Percentiles rank a stretch among this genome's conserved stretches.
Evolutionary conservation across 148 eudicot species (phyloP).

Genomic region (Vaccinium corymbosum): DNA sequence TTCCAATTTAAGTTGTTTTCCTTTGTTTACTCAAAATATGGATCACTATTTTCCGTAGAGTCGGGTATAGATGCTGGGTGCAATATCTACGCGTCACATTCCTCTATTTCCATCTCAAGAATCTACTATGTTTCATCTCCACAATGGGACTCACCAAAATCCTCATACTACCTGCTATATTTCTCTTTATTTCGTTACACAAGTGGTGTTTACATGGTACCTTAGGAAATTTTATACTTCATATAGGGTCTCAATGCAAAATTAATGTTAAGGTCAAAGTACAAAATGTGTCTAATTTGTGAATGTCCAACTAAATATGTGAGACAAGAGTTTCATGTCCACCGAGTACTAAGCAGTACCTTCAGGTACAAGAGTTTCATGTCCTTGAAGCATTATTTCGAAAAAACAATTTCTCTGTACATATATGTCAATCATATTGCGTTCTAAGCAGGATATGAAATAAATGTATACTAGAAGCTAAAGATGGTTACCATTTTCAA

Average conservation of each 20-base stretch:
- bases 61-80: background rate
- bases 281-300: background rate
- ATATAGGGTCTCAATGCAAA: background rate
- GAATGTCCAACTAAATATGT: background rate
- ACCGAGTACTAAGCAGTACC: background rate
- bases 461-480: background rate
- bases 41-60: background rate
- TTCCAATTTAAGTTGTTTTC: background rate
- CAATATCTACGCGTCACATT: background rate
- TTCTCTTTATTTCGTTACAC: background rate
- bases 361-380: background rate
- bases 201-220: background rate
- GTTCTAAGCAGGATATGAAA: too few species aligned
- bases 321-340: background rate
- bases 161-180: background rate
- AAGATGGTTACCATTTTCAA: constrained; percentile 49
- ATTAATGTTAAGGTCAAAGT: background rate
- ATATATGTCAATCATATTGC: background rate
- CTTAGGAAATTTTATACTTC: background rate
- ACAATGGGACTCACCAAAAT: background rate
- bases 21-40: background rate
- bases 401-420: background rate
- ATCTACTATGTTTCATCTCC: background rate
- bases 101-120: background rate
- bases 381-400: background rate